A percentile compares a stretch with the other conserved stretches of the same genome.
Conservation (phyloP, 129 eudicot genomes). For the Centaurea solstitialis region DNA sequence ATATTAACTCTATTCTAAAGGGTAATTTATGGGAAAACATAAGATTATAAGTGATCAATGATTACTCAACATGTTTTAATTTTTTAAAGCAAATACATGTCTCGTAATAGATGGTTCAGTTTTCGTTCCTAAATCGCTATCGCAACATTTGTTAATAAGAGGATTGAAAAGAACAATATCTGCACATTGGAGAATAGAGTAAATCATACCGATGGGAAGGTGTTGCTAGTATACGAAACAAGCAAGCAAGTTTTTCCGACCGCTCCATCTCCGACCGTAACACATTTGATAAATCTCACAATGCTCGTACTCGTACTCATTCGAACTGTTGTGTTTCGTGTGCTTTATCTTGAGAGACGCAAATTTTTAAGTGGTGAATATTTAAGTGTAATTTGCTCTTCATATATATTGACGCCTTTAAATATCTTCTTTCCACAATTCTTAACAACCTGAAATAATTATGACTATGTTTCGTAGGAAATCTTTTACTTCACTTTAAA, state of each 20-base stretch:
- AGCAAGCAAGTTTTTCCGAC: conserved; percentile 90
- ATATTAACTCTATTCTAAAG: too few relatives aligned
- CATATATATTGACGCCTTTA: not conserved
- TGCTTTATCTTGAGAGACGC: not conserved
- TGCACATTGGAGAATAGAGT: not conserved
- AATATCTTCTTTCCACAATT: not conserved
- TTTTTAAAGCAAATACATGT: not conserved
- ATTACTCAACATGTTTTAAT: not conserved
- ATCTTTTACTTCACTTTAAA: conserved; percentile 22
- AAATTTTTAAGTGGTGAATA: not conserved
- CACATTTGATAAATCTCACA: conserved; percentile 74
- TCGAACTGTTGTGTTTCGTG: not conserved
- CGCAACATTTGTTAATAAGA: too few relatives aligned
- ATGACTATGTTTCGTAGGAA: conserved; percentile 12
- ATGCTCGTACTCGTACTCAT: conserved; percentile 24
- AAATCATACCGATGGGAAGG: conserved; percentile 57
- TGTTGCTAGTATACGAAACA: conserved; percentile 74
- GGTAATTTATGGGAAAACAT: too few relatives aligned
- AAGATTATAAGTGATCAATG: not conserved
- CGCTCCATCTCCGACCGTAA: conserved; percentile 89
- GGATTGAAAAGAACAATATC: not conserved
- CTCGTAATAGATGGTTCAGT: not conserved
- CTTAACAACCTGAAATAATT: conserved; percentile 5
- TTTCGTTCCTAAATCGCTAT: not conserved
- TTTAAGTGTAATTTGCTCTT: not conserved